Evolutionary conservation across 2,329 filamentous ascomycete species (phyloP).

Genomic region (Albifimbria verrucaria): DNA sequence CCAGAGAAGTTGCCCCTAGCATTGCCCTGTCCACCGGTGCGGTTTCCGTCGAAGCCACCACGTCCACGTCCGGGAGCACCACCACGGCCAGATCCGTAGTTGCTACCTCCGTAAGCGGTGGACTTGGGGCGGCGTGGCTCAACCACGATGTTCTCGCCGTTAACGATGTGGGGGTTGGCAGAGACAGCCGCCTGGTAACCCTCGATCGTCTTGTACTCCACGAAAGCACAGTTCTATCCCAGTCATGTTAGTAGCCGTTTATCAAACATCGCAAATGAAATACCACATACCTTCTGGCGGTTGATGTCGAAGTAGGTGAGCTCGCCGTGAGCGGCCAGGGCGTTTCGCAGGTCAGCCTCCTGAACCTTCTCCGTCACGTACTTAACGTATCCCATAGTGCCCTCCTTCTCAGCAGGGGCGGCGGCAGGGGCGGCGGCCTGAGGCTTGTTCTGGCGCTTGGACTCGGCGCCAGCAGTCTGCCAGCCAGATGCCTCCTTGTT

Average conservation of each 20-base stretch:
- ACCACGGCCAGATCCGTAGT: slow-evolving; percentile 61
- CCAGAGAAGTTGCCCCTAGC: slow-evolving; percentile 70
- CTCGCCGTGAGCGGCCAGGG: slow-evolving; percentile 69
- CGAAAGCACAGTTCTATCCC: slow-evolving; percentile 86
- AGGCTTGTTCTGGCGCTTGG: slow-evolving; percentile 77
- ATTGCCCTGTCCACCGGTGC: slow-evolving; percentile 56
- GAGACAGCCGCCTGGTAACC: slow-evolving; percentile 80
- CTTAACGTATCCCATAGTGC: slow-evolving; percentile 86
- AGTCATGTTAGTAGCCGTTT: slow-evolving; percentile 12
- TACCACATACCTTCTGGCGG: slow-evolving; percentile 68
- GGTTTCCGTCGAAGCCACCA: slow-evolving; percentile 59
- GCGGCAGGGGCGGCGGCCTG: slow-evolving; percentile 62
- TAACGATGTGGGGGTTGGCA: slow-evolving; percentile 82
- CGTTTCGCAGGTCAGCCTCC: slow-evolving; percentile 65
- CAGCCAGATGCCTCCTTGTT: slow-evolving; percentile 59
- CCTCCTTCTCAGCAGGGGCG: slow-evolving; percentile 65
- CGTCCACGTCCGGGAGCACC: slow-evolving; percentile 61
- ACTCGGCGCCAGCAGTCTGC: slow-evolving; percentile 83
- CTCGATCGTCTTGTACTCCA: slow-evolving; percentile 80
- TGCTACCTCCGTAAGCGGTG: slow-evolving; percentile 66
- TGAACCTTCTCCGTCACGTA: slow-evolving; percentile 89
- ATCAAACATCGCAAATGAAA: neutral
- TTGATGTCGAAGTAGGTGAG: slow-evolving; percentile 74
- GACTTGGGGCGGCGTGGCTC: slow-evolving; percentile 84
- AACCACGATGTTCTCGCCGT: slow-evolving; percentile 77